Conservation (phyloP, 2,329 filamentous ascomycete species). For the Rutstroemia sydowiana region DNA sequence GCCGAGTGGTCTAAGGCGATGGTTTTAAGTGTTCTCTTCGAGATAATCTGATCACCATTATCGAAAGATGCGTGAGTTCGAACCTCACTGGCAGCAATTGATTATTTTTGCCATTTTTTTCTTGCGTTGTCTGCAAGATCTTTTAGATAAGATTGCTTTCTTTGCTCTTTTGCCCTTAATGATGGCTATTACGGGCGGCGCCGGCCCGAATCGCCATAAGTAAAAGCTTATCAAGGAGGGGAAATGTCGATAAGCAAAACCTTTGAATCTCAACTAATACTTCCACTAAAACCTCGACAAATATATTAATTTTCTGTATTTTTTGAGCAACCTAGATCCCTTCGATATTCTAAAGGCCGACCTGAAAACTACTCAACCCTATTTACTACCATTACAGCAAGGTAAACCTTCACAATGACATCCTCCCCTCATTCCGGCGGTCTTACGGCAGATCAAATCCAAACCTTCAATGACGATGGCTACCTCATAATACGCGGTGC, state of each 20-base stretch:
- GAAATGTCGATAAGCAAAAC: neutral
- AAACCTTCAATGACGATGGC: conserved; percentile 71
- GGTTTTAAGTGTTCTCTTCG: conserved; percentile 21
- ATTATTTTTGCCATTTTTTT: conserved; percentile 5
- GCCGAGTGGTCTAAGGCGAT: conserved; percentile 29
- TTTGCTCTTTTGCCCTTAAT: neutral
- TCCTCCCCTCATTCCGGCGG: conserved; percentile 11
- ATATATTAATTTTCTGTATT: too few relatives aligned
- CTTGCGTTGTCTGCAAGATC: neutral
- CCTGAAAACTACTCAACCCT: neutral
- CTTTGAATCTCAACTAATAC: neutral
- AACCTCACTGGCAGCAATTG: conserved; percentile 24
- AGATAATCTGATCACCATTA: conserved; percentile 23
- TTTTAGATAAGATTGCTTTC: neutral
- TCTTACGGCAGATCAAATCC: conserved; percentile 64
- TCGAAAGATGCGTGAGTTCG: conserved; percentile 29
- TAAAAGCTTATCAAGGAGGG: neutral
- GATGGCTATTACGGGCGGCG: neutral
- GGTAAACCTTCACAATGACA: neutral
- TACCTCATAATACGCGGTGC: conserved; percentile 82
- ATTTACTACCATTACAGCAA: neutral
- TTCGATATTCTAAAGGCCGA: neutral
- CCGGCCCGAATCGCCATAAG: neutral
- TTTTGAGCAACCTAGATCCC: too few relatives aligned
- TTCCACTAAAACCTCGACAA: too few relatives aligned